A percentile compares a stretch with the other conserved stretches of the same genome.
phyloP scores from a whole-genome alignment of 495 filamentous ascomycete species.

The Aspergillus olivimuriae region DNA sequence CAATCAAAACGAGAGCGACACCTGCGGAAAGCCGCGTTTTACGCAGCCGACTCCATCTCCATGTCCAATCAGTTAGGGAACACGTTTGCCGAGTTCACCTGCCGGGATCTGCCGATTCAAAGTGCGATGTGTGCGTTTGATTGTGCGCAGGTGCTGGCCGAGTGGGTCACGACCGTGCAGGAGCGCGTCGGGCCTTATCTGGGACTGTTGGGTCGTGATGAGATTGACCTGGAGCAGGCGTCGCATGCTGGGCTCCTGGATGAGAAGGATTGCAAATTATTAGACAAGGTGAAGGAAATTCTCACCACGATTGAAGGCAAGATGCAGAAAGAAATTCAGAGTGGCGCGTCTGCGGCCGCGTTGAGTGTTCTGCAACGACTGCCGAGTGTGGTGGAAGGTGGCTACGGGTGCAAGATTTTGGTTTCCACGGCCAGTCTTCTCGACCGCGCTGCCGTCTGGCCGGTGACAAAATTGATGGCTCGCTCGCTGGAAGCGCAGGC shows the following conservation, averaged over 20 bases:
- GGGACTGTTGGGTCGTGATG: conserved; percentile 77
- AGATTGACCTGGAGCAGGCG: conserved; percentile 68
- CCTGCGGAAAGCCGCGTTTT: conserved; percentile 88
- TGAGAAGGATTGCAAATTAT: conserved; percentile 83
- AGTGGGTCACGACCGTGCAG: conserved; percentile 94
- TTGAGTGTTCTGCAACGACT: conserved; percentile 48
- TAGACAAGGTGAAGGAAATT: conserved; percentile 79
- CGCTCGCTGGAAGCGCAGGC: conserved; percentile 82
- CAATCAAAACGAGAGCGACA: conserved; percentile 74
- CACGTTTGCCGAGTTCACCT: conserved; percentile 79
- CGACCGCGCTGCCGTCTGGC: conserved; percentile 87
- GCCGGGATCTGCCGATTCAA: conserved; percentile 85
- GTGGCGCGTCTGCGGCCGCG: conserved; percentile 39
- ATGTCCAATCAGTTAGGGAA: conserved; percentile 86
- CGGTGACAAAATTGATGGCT: conserved; percentile 85
- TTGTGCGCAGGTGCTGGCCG: conserved; percentile 92
- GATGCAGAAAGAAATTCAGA: conserved; percentile 53
- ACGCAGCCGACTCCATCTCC: conserved; percentile 85
- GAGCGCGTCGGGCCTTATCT: conserved; percentile 86
- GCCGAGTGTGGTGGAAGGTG: conserved; percentile 55
- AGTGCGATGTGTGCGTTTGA: conserved; percentile 93
- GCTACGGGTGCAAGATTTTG: conserved; percentile 82
- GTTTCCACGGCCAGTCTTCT: conserved; percentile 84
- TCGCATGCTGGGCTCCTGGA: conserved; percentile 86
- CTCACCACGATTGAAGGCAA: conserved; percentile 74